These are phyloP conservation scores for Plectosphaerella sp. DNA, from an alignment of 2,329 filamentous ascomycete genomes.

Conservation along the genomic window DNA sequence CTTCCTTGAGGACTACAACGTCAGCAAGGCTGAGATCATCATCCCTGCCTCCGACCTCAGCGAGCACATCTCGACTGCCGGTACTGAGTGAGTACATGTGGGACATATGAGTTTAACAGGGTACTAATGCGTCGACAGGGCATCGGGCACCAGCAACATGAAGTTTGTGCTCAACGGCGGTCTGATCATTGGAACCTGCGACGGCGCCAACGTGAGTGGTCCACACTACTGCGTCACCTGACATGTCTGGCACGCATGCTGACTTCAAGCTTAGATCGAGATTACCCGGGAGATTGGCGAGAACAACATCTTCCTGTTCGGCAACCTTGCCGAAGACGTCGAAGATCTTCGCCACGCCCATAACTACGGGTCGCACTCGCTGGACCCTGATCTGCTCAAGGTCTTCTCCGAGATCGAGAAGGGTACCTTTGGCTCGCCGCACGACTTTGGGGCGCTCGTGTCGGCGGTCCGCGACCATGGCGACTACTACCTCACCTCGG, in stretches of 20 bases:
- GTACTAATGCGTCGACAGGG: slow-evolving; percentile 30
- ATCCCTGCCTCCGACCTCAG: slow-evolving; percentile 91
- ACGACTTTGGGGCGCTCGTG: slow-evolving; percentile 77
- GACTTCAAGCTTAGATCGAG: slow-evolving; percentile 60
- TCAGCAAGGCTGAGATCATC: slow-evolving; percentile 98
- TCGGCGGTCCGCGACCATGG: slow-evolving; percentile 86
- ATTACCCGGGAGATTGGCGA: slow-evolving; percentile 97
- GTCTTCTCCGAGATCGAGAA: slow-evolving; percentile 82
- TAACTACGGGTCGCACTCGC: slow-evolving; percentile 72
- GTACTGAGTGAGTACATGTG: slow-evolving; percentile 64
- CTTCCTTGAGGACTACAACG: slow-evolving; percentile 97
- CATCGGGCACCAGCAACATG: slow-evolving; percentile 93
- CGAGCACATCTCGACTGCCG: slow-evolving; percentile 97
- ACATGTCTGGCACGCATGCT: neutral
- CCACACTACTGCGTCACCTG: slow-evolving; percentile 1
- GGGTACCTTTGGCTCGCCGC: slow-evolving; percentile 74
- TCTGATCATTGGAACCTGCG: slow-evolving; percentile 94
- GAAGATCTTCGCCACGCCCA: slow-evolving; percentile 91
- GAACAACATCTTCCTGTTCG: slow-evolving; percentile 97
- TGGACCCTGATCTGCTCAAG: slow-evolving; percentile 71
- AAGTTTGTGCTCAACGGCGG: slow-evolving; percentile 98
- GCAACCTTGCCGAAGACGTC: slow-evolving; percentile 91
- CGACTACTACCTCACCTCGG: slow-evolving; percentile 95
- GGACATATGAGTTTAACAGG: neutral
- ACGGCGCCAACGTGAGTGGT: slow-evolving; percentile 83